Base-by-base conservation (phyloP, 2,329 filamentous ascomycete species). In the Alternaria viburni region DNA sequence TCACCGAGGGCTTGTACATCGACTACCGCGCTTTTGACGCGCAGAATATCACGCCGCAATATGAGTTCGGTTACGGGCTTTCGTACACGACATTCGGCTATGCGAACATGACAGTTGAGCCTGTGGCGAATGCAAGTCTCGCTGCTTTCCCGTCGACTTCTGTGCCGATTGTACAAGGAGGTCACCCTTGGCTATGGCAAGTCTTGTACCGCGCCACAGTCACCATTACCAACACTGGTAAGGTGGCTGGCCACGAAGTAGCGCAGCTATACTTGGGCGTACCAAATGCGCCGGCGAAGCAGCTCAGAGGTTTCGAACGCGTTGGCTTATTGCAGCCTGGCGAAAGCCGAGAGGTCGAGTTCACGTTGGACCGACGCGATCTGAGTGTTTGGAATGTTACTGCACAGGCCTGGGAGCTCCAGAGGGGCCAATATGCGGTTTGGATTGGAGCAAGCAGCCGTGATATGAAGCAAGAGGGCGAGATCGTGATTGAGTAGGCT, bases 311-410 rank as follows among this genome's bases (percentile, higher is more conserved):
- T 17, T 97, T 97, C 72, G 91, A 96, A 62, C 88, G 92, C 46
- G 80, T 97, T 55, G 85, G 84, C 45, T 15, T 65, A 1, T 87
- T 97, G 64, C 83, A 86, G 2, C 86, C 91, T 1, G 93, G 92
- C 15, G 81, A 88, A 76, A 88, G 85, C 50, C 83, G 81, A 8
- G 86, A 84, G 3, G 95, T 95, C 80, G 84, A 79, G 1, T 89
- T 87, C 1, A 84, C 87, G 7, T 78, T 97, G 50, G 92, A 88
- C 8, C 86, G 93, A 30, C 88, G 92, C 55, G 94, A 97, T 76
- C 69, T 97, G 61, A 93, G 91, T 78, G 93, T 93, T 80, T 97
- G 94, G 94, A 92, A 97, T 69, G 83, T 87, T 0, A 83, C 75
- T 1, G 77, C 81, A 7, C 93, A 97, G 84, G 88, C 97, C 81